These are phyloP conservation scores for Phialophora chinensis DNA, from an alignment of 2,329 filamentous ascomycete genomes.

Conservation along the genomic window DNA sequence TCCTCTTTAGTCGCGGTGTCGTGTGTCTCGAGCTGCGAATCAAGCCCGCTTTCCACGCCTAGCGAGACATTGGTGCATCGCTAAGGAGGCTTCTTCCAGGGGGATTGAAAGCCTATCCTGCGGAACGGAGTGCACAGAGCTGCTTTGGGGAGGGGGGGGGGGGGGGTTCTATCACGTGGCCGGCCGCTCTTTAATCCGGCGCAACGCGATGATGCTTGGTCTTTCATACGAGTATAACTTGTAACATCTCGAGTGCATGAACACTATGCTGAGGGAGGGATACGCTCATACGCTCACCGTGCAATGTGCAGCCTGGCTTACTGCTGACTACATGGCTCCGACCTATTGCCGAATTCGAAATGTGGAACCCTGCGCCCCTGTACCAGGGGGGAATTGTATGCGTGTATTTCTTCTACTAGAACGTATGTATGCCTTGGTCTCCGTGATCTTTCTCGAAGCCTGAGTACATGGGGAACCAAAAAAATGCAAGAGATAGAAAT, in stretches of 20 bases:
- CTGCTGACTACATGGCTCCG: constrained; percentile 1
- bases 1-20: background rate
- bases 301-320: background rate
- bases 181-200: background rate
- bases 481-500: constrained; percentile 6
- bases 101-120: background rate
- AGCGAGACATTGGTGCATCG: background rate
- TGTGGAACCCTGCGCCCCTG: background rate
- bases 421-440: background rate
- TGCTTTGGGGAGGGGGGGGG: background rate
- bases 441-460: background rate
- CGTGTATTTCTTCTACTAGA: background rate
- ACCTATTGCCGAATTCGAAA: constrained; percentile 1
- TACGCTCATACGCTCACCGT: constrained; percentile 15
- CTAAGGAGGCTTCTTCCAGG: background rate
- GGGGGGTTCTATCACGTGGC: background rate
- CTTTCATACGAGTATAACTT: too few relatives aligned
- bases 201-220: background rate
- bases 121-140: too few relatives aligned
- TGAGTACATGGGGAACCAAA: background rate
- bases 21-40: background rate
- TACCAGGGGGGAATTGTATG: background rate
- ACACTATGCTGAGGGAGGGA: background rate
- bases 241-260: background rate
- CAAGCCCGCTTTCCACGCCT: background rate